These are phyloP conservation scores for Excoecaria agallocha DNA, from an alignment of 345 rosid species.

Conservation along the genomic window DNA sequence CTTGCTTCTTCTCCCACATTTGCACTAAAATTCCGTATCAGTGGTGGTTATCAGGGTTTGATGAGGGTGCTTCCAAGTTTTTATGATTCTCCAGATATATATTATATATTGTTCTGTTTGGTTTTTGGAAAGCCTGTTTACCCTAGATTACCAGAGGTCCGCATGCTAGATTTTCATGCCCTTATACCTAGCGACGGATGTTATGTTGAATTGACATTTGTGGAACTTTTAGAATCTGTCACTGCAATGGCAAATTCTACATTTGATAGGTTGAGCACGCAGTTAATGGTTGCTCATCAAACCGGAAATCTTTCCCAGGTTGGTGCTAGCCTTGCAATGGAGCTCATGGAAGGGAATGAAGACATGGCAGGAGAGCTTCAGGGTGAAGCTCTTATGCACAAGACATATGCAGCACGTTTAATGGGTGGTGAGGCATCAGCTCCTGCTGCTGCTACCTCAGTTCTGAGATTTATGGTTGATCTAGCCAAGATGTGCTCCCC, in stretches of 20 bases:
- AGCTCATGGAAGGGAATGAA: constrained; percentile 83
- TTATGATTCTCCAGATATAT: constrained; percentile 97
- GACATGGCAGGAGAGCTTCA: constrained; percentile 98
- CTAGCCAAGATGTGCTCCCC: constrained; percentile 95
- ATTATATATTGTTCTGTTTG: constrained; percentile 89
- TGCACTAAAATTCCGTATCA: constrained; percentile 83
- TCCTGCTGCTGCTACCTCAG: constrained; percentile 97
- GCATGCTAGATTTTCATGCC: constrained; percentile 99
- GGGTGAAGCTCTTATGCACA: constrained; percentile 99
- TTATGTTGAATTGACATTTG: constrained; percentile 76
- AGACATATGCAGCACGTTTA: constrained; percentile 96
- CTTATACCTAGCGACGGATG: constrained; percentile 85
- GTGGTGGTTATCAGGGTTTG: constrained; percentile 95
- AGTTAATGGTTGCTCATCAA: constrained; percentile 85
- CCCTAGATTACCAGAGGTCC: constrained; percentile 97
- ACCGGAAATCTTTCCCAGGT: constrained; percentile 87
- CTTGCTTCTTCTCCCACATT: constrained; percentile 92
- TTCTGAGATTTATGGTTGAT: constrained; percentile 99
- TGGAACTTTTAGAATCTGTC: constrained; percentile 90
- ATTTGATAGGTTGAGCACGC: constrained; percentile 83
- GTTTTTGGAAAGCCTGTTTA: constrained; percentile 94
- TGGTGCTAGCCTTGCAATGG: constrained; percentile 86
- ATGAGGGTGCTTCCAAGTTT: constrained; percentile 86
- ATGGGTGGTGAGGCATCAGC: constrained; percentile 99
- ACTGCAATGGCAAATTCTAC: constrained; percentile 93